Percentiles rank a stretch among this genome's conserved stretches.
Conservation (phyloP, 179 eudicot genomes). For the Carnegiea gigantea region DNA sequence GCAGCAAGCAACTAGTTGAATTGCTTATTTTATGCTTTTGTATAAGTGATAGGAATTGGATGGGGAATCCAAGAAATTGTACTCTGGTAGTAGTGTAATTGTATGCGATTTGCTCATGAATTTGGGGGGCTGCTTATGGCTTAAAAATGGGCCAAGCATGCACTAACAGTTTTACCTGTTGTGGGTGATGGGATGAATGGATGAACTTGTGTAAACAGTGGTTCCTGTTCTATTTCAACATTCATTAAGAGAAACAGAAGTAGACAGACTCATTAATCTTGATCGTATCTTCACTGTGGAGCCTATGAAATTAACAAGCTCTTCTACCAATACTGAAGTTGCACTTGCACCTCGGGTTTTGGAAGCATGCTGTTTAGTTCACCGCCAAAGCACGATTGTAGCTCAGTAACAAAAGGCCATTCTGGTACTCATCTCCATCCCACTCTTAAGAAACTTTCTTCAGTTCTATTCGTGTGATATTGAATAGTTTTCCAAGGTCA, state of each 20-base stretch:
- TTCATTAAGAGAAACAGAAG: constrained; percentile 70
- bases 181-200: not conserved
- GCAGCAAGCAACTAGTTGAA: not conserved
- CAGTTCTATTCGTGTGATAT: no score
- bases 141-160: not conserved
- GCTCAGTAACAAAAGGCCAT: constrained; percentile 86
- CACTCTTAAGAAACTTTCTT: not conserved
- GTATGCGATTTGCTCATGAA: no score
- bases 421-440: constrained; percentile 36
- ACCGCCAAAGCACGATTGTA: constrained; percentile 63
- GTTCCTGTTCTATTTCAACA: constrained; percentile 87
- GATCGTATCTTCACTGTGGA: constrained; percentile 79
- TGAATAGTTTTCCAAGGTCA: not conserved
- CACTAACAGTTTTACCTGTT: not conserved
- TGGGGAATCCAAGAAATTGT: no score
- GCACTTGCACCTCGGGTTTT: constrained; percentile 91
- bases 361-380: constrained; percentile 95
- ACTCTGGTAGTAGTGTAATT: no score
- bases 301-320: constrained; percentile 72
- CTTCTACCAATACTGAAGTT: constrained; percentile 81
- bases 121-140: not conserved
- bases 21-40: not conserved
- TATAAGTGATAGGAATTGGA: not conserved
- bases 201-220: constrained; percentile 44
- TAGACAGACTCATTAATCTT: constrained; percentile 66